Evolutionary conservation across 495 filamentous ascomycete species (phyloP), one percentile per base, ranked within the genome.

Genomic region (Aspergillus bertholletiae): DNA sequence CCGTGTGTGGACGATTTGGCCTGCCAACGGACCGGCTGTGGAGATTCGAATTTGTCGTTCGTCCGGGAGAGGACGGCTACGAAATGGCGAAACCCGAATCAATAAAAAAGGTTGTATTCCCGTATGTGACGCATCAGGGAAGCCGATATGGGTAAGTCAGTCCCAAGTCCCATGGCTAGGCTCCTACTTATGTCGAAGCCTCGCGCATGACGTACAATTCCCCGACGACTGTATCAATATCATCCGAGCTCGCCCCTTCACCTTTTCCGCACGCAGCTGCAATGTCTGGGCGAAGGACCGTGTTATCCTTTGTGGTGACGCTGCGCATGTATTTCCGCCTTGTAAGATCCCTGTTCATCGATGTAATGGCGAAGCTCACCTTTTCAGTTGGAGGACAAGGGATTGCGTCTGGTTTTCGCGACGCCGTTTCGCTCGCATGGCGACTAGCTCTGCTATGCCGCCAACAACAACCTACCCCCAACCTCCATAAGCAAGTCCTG

Each of bases 261-360:
- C 52, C 0, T 82, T 78, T 30, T 72, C 74, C 0, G 69, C 74
- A 11, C 70, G 77, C 28, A 71, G 72, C 27, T 79, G 78, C 56
- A 82, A 82, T 45, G 70, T 66, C 40, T 83, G 79, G 79, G 71
- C 71, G n/a, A 59, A 66, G 24, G 65, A 62, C 17, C 65, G 75
- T 3, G 74, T 72, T 0, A 67, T 78, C 46, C 62, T 83, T 7
- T 76, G 74, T 39, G 79, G 79, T 11, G 79, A 83, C 57, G 71
- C 80, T 2, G 79, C 79, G 5, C 74, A 83, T 49, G 80, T 82
- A 1, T 83, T 83, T 49, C 80, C 80, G 24, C 77, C 80, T 7
- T 83, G 71, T 74, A 61, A 45, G 59, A 56, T 8, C 24, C 18
- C 3, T 47, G 41, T 13, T 51, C 50, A 50, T 48, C 32, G 37